phyloP scores from a whole-genome alignment of 2,329 filamentous ascomycete species.

The Niveomyces coronatus region DNA sequence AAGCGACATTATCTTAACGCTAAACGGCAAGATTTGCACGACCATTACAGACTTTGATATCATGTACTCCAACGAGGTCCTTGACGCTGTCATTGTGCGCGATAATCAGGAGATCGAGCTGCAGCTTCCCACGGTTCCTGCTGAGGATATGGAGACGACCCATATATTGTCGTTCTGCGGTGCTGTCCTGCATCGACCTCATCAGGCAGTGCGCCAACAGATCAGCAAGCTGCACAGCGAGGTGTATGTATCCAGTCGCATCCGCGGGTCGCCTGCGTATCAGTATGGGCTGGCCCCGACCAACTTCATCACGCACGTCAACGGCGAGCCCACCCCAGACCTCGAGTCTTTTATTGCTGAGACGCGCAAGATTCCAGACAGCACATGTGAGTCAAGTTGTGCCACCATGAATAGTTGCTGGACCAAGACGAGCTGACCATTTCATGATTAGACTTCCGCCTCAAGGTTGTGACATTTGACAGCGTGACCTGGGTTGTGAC shows the following conservation, averaged over 20 bases:
- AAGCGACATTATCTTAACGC: conserved; percentile 81
- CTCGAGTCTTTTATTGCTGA: conserved; percentile 70
- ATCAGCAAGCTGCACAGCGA: conserved; percentile 95
- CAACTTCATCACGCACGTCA: conserved; percentile 96
- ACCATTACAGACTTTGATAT: conserved; percentile 86
- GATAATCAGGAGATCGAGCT: conserved; percentile 70
- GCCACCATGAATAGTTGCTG: neutral
- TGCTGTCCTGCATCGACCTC: conserved; percentile 82
- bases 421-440: neutral
- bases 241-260: conserved; percentile 86
- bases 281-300: conserved; percentile 90
- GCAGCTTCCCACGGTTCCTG: conserved; percentile 73
- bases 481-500: conserved; percentile 99
- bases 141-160: conserved; percentile 84
- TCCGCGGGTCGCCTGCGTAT: conserved; percentile 72
- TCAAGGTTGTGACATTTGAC: conserved; percentile 97
- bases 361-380: conserved; percentile 83
- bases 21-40: conserved; percentile 89
- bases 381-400: conserved; percentile 57
- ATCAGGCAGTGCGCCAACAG: conserved; percentile 93
- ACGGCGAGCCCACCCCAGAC: conserved; percentile 75
- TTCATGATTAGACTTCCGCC: conserved; percentile 69
- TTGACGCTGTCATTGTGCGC: conserved; percentile 80
- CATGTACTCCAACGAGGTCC: conserved; percentile 81
- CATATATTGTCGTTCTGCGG: conserved; percentile 92